These are phyloP conservation scores for Elsinoe arachidis DNA, from an alignment of 2,329 filamentous ascomycete species.

Conservation along the genomic window DNA sequence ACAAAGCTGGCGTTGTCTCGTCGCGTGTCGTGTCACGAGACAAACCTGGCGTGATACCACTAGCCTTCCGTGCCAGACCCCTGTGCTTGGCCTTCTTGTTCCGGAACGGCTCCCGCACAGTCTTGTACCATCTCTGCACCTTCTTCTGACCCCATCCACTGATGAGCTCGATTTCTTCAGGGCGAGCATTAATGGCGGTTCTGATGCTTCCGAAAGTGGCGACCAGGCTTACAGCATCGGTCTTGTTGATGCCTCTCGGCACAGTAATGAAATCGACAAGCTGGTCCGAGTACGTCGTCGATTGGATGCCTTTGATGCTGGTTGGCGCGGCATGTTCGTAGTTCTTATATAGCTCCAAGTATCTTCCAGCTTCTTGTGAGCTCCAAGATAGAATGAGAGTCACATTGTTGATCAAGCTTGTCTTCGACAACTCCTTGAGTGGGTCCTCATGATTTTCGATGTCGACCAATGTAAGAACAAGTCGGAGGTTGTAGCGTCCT, in stretches of 20 bases:
- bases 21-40: constrained; percentile 1
- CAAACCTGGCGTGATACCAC: constrained; percentile 13
- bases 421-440: constrained; percentile 84
- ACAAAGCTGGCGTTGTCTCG: constrained; percentile 17
- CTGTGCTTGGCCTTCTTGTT: constrained; percentile 60
- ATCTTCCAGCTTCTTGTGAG: constrained; percentile 83
- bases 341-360: constrained; percentile 89
- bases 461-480: constrained; percentile 86
- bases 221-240: constrained; percentile 82
- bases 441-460: constrained; percentile 89
- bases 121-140: constrained; percentile 73
- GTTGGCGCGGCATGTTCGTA: constrained; percentile 79
- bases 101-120: constrained; percentile 77
- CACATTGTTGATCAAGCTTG: constrained; percentile 82
- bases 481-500: constrained; percentile 75
- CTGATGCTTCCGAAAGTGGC: constrained; percentile 85
- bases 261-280: constrained; percentile 89
- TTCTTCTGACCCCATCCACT: constrained; percentile 94
- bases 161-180: constrained; percentile 77
- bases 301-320: constrained; percentile 77
- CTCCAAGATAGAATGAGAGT: constrained; percentile 93
- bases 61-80: constrained; percentile 32
- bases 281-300: constrained; percentile 73
- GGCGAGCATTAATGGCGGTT: constrained; percentile 76
- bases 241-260: constrained; percentile 85